phyloP scores from a whole-genome alignment of 768 basidiomycete genomes.

The Galerina marginata region DNA sequence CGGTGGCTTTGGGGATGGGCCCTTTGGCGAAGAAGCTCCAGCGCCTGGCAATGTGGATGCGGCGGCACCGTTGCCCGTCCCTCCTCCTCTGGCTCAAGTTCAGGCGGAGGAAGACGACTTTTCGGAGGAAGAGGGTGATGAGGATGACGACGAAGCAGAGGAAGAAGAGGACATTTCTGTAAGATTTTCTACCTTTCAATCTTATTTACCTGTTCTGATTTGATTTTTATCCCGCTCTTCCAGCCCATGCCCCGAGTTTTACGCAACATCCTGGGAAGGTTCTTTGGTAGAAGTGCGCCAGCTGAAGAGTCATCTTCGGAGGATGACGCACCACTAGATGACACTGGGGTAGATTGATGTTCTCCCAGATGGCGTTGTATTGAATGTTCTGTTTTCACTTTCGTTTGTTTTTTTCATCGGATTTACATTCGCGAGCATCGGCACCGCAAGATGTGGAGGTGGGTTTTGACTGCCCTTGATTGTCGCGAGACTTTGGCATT shows the following conservation, averaged over 20 bases:
- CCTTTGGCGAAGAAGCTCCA: slow-evolving; percentile 21
- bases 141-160: slow-evolving; percentile 47
- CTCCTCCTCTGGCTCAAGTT: not conserved
- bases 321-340: slow-evolving; percentile 39
- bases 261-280: slow-evolving; percentile 60
- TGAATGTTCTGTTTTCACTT: no score
- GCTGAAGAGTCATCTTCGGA: slow-evolving; percentile 46
- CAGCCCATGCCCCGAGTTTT: slow-evolving; percentile 68
- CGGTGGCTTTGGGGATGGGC: slow-evolving; percentile 43
- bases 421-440: no score
- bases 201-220: slow-evolving; percentile 9
- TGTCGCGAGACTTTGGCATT: no score
- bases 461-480: no score
- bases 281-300: slow-evolving; percentile 52
- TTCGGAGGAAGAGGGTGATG: slow-evolving; percentile 35
- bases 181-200: slow-evolving; percentile 23
- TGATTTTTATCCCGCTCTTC: not conserved
- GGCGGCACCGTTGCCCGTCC: slow-evolving; percentile 14
- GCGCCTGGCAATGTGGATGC: slow-evolving; percentile 26
- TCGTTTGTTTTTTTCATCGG: no score
- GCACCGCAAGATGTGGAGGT: no score
- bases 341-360: slow-evolving; percentile 38
- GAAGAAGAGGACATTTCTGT: slow-evolving; percentile 58
- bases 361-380: not conserved
- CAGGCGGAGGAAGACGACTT: slow-evolving; percentile 26